Base-by-base conservation (phyloP, 2,329 filamentous ascomycete genomes). In the Stachybotrys elegans region DNA sequence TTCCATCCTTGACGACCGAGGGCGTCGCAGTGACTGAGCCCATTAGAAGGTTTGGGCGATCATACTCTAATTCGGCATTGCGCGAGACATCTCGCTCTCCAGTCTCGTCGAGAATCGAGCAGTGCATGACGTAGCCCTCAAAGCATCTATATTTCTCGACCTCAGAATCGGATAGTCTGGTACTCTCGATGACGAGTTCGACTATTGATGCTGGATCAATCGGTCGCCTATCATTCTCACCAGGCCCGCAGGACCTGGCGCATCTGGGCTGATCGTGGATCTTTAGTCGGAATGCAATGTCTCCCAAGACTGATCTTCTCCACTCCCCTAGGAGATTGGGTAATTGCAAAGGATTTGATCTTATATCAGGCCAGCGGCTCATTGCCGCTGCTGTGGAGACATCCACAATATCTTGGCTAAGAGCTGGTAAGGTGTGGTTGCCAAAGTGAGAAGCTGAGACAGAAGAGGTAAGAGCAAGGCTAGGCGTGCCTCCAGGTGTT, bases 121-220 rank as follows among this genome's bases (percentile, higher is more conserved):
- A 91, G 60, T 88, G 84, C 55, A 92, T 79, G 12, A 89, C 84
- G 45, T 81, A 82, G 53, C 81, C 78, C 42, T 80, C 79, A 56
- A 83, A 79, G 32, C 78, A 75, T 21, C 86, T 59, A 38, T 70
- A 69, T 3, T 59, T 57, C 27, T 57, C 61, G 14, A 72, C 65
- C 50, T 88, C 81, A 37, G 80, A 75, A 32, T 70, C 65, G 11
- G 78, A 71, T 20, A 75, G 58, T 17, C 60, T 69, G 2, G 77
- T 71, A 48, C 84, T 77, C 42, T 80, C 78, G 44, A 89, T 78
- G 22, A 73, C 70, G 38, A 92, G 76, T 58, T 92, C 82, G 19
- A 93, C 78, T 56, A 93, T 92, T 13, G 88, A 88, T 3, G 88
- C 88, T 31, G 88, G 88, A 57, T 93, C 88, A 50, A 93, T 87